Evolutionary conservation across 257 asterid species (phyloP), one percentile per base, ranked within the genome.

Genomic region (Osmanthus fragrans): DNA sequence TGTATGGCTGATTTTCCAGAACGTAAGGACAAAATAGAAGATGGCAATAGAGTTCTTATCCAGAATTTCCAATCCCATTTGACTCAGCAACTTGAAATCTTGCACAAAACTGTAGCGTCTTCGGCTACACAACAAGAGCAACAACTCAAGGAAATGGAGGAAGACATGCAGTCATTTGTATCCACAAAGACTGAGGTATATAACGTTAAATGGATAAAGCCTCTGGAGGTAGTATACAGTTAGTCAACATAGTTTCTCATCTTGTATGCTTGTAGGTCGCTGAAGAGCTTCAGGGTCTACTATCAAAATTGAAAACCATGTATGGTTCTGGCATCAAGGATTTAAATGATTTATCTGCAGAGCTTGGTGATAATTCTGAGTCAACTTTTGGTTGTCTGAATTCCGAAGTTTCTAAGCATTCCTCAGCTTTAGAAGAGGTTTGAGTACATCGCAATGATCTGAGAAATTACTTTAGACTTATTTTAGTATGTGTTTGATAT

Each of bases 81-180:
- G 85, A 93, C 91, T 80, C 90, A 92, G 82, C 95, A 93, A 83
- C 97, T 96, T 77, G 97, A 94, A 80, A 84, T 85, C 76, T 80
- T 95, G 89, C 98, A 96, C 75, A 92, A 87, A 83, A 76, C 92
- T 73, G 90, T 96, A 80, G 96, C 99, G 81, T 86, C 94, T 73
- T 90, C 99, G 12, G 90, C 94, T n/a, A 88, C 90, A 74, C 92
- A 91, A 82, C 99, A 96, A 86, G 97, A 93, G 79, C 88, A 87
- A 70, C 97, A 90, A 80, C 87, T 96, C 71, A 92, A 92, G 79
- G 93, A 84, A 82, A 96, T 96, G 97, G 96, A 96, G 87, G 96
- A 93, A 84, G 98, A 96, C 85, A 93, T 96, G 99, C 94, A 90
- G 79, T 88, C 91, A 72, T 96, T 96, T 79, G 97, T 96, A 81